Percentiles rank a stretch among this genome's conserved stretches.
phyloP scores from a whole-genome alignment of 2,329 filamentous ascomycete genomes.

The Rhinocladiella similis region DNA sequence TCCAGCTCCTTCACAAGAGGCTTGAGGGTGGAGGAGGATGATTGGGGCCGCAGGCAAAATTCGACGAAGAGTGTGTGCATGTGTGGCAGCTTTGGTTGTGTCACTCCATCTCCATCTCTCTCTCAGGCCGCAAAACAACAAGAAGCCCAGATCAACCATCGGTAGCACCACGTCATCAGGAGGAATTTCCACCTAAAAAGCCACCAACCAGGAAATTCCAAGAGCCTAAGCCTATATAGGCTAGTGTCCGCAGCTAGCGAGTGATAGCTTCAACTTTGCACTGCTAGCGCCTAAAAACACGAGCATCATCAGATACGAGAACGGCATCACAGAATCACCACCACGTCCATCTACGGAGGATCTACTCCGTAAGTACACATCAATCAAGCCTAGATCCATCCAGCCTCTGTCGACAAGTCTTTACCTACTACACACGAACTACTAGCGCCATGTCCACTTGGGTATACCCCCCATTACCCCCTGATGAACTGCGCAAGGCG shows the following conservation, averaged over 20 bases:
- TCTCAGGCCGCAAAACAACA: background rate
- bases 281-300: background rate
- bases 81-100: no score
- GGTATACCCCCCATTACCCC: conserved; percentile 59
- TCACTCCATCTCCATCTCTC: no score
- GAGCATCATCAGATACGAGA: background rate
- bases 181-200: background rate
- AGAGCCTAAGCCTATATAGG: background rate
- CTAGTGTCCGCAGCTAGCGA: conserved; percentile 1
- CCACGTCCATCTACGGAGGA: no score
- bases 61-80: background rate
- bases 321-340: background rate
- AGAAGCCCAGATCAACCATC: background rate
- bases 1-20: no score
- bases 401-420: background rate
- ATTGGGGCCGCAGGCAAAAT: background rate
- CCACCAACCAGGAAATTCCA: background rate
- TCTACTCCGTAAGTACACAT: background rate
- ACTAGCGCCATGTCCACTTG: conserved; percentile 57
- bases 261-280: conserved; percentile 16
- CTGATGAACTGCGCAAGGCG: conserved; percentile 51
- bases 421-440: background rate
- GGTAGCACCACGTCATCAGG: conserved; percentile 2
- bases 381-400: background rate
- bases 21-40: background rate